Base-by-base conservation (phyloP, 768 basidiomycete species). In the Termitomyces heimii region DNA sequence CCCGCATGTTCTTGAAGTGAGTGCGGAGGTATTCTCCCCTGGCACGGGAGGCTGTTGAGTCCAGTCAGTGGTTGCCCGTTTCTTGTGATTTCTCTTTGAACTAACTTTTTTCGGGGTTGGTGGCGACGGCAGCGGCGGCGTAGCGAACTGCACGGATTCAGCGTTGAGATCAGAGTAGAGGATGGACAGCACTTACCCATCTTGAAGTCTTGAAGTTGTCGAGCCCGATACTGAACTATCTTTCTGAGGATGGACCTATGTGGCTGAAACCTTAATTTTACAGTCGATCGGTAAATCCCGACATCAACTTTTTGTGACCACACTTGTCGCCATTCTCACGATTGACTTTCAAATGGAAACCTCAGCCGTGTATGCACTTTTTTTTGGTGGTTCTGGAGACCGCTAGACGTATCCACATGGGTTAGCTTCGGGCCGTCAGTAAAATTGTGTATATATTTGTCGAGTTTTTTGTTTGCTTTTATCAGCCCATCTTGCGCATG, bases 1-100 rank as follows among this genome's bases (percentile, higher is more conserved):
- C 97, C 62, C 92, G 88, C 93, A 97, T 98, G 85, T 98, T 99
- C 89, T 99, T 99, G 87, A 97, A 99, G 81, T 98, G 96, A 48
- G 97, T 98, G 67, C 95, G 92, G 70, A 97, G 85, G 83, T 98
- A 94, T 80, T 96, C 94, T 67, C 94, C 94, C 68, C 90, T 89
- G 58, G 95, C 89, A 70, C 84, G 89, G 68, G 95, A 86, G 73
- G 91, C 93, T 96, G 72, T 39, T 71, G 49, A 62, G 59, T 57
- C 48, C 57, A 37, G 62, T 71, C 62, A 70, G 61, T 60, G 18
- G 22, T 39, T 20, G 12, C 32, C 56, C 48, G 37, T 44, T 20
- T 28, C 32, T 47, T 26, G n/a, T 6, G 39, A 32, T 46, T 39
- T 29, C 43, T 47, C 32, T 40, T 48, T 29, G 44, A 43, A 81